Base-by-base conservation (phyloP, 2,329 filamentous ascomycete species). In the Apiospora sp. region DNA sequence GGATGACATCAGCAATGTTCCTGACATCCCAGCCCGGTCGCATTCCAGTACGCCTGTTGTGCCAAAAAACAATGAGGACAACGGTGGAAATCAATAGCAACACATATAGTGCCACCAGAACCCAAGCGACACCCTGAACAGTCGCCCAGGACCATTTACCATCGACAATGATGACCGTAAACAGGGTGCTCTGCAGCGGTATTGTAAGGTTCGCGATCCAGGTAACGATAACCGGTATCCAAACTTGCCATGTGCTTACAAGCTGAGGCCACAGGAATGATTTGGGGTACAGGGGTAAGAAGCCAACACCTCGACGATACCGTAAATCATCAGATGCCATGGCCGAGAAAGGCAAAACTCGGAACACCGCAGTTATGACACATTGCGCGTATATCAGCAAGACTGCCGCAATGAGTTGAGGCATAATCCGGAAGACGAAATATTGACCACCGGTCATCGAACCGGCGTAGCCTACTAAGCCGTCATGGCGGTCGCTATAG, bases 351-450 rank as follows among this genome's bases (percentile, higher is more conserved):
- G 95, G 95, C 51, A 93, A 85, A 16, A 93, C 89, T 72, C 96
- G 91, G 75, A 93, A 90, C n/a, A 95, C 88, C 3, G 95, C 90
- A 0, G 88, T 87, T 76, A 94, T 89, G 51, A 98, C 86, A 75
- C 91, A 89, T 77, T 97, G 92, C 0, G 94, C 88, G 86, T 94
- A 97, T 8, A 98, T 81, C 67, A 96, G 86, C 48, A 97, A 83
- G 16, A 92, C 76, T 27, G 91, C 90, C 0, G 92, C 94, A 19
- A 97, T 79, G 0, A 97, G 84, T 72, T 95, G 94, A 2, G 96
- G 95, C 1, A 98, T 84, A 75, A 97, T 94, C 74, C 94, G 90
- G 81, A 97, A 96, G 67, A 97, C 82, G 80, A 98, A 98, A 82
- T 97, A 98, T 75, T 91, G 88, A 12, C 87, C 87, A 69, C 92